Percentiles rank a stretch among this genome's conserved stretches.
phyloP scores from a whole-genome alignment of 306 rosid genomes.

The Pterocarpus macrocarpus region DNA sequence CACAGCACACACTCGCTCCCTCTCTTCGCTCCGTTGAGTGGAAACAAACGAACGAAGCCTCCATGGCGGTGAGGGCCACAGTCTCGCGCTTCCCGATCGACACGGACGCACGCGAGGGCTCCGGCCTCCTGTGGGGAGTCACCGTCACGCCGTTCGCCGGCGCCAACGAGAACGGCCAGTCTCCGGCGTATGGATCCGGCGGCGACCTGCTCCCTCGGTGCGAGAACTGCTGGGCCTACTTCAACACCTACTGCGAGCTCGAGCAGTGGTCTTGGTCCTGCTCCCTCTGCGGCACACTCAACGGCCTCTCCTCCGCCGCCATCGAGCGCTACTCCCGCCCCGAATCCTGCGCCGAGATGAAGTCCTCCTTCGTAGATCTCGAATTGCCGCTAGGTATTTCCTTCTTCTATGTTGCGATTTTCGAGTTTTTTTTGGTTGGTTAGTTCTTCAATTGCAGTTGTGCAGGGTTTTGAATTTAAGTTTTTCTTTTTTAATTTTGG shows the following conservation, averaged over 20 bases:
- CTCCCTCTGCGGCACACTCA: conserved; percentile 84
- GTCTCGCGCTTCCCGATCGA: conserved; percentile 87
- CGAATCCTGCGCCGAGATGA: conserved; percentile 83
- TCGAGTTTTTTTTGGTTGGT: not conserved
- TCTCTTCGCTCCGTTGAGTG: too few relatives aligned
- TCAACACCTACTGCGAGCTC: conserved; percentile 85
- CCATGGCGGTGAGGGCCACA: conserved; percentile 90
- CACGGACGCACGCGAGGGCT: conserved; percentile 81
- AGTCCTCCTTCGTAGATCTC: conserved; percentile 94
- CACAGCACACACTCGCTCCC: not conserved
- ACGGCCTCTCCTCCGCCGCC: conserved; percentile 82
- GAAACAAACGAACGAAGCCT: not conserved
- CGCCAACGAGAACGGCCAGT: conserved; percentile 67
- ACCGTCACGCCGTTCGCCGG: conserved; percentile 83
- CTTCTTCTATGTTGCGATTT: not conserved
- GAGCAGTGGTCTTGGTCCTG: conserved; percentile 97
- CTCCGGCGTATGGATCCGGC: conserved; percentile 80
- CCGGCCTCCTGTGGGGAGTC: conserved; percentile 94
- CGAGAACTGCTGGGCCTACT: conserved; percentile 94
- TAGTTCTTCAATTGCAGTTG: not conserved
- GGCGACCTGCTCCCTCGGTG: conserved; percentile 80
- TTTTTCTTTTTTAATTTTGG: not conserved
- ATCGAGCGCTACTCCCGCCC: conserved; percentile 83
- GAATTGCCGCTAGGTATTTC: conserved; percentile 62
- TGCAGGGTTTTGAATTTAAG: not conserved